Percentiles rank a stretch among this genome's conserved stretches.
Evolutionary conservation across 2,329 filamentous ascomycete species (phyloP).

Genomic region (Biscogniauxia mediterranea): DNA sequence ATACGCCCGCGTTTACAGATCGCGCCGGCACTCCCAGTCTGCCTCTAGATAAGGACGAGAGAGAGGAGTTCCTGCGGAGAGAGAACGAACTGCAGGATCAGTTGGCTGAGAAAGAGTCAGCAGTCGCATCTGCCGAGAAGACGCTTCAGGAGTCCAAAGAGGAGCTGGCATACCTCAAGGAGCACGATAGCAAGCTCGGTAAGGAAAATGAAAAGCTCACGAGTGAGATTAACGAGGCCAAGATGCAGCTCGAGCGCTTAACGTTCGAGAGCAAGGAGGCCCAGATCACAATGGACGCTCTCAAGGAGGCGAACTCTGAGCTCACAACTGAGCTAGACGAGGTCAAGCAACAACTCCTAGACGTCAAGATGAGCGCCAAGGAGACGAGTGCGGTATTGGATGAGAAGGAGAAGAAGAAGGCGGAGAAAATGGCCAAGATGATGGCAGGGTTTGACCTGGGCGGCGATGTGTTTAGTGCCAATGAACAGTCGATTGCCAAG

Average conservation of each 20-base stretch:
- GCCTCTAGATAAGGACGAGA: conserved; percentile 90
- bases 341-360: conserved; percentile 90
- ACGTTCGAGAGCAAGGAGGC: conserved; percentile 96
- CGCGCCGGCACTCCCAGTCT: conserved; percentile 84
- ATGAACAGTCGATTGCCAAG: conserved; percentile 79
- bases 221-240: conserved; percentile 84
- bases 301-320: conserved; percentile 94
- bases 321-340: conserved; percentile 90
- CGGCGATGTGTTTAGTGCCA: conserved; percentile 88
- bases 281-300: conserved; percentile 93
- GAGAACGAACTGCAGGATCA: conserved; percentile 98
- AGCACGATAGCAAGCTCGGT: conserved; percentile 76
- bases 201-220: conserved; percentile 89
- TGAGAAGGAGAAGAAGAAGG: conserved; percentile 98
- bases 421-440: conserved; percentile 99
- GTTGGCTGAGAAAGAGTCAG: conserved; percentile 86
- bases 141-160: conserved; percentile 79
- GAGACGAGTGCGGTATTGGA: conserved; percentile 87
- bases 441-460: conserved; percentile 98
- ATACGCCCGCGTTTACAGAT: conserved; percentile 69
- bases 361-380: conserved; percentile 95
- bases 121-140: conserved; percentile 76
- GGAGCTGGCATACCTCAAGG: conserved; percentile 80
- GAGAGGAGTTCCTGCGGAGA: conserved; percentile 89
- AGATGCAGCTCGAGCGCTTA: conserved; percentile 95